Base-by-base conservation (phyloP, 2,329 filamentous ascomycete species). In the Pseudocercospora eumusae region DNA sequence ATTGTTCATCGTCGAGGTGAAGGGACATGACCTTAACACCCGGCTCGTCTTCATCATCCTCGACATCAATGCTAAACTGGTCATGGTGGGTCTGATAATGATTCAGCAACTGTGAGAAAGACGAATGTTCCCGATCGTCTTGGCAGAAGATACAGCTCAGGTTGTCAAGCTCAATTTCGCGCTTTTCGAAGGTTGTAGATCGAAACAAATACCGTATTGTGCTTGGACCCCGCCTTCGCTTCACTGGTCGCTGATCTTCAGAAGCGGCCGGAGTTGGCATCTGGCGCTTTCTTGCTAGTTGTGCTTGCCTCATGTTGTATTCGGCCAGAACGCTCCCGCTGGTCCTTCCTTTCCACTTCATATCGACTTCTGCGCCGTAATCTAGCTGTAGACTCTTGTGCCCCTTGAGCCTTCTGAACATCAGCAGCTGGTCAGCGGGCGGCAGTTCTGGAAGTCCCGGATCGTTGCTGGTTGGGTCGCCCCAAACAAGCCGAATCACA, bases 71-170 rank as follows among this genome's bases (percentile, higher is more conserved):
- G 7, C 64, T 65, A 58, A 77, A 75, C 31, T 75, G 68, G 20
- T 76, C 73, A 57, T 80, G 78, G 61, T 68, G 69, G 15, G 66
- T 59, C 5, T 72, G 27, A 53, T 68, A 71, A 57, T 80, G 78
- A 56, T 75, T 68, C 11, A 72, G 68, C 2, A 80, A 67, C 40
- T 68, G 62, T 18, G 68, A 66, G 40, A 73, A 69, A 8, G 67
- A 69, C 10, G 67, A 53, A 49, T 71, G 67, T 31, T 66, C 64
- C 4, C 52, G 42, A 25, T 61, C 62, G n/a, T 54, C 50, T 25
- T 56, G 56, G 57, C 66, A 74, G 49, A 69, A 68, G 2, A 71
- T 66, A 54, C 72, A 74, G 21, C 56, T 64, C 23, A 74, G 60
- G 28, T 62, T 59, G 5, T 66, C 55, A 18, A 59, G 44, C 2